A percentile compares a stretch with the other conserved stretches of the same genome.
phyloP scores from a whole-genome alignment of 2,329 filamentous ascomycete species.

The Hirsutella minnesotensis region DNA sequence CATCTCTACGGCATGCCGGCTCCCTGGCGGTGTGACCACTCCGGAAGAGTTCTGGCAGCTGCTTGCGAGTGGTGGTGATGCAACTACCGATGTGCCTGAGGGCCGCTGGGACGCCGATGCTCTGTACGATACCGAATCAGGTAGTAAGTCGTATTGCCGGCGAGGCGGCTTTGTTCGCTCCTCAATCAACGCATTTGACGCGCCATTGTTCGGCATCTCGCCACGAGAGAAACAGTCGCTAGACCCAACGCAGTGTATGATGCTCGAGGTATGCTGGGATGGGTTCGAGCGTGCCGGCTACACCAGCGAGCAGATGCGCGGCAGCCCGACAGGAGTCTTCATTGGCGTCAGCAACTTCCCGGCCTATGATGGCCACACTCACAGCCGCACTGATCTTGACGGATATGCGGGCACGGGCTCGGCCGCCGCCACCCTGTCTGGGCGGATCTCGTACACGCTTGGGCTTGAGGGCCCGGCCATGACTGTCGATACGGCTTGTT shows the following conservation, averaged over 20 bases:
- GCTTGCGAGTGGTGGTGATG: conserved; percentile 20
- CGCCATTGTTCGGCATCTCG: conserved; percentile 33
- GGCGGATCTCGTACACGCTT: conserved; percentile 34
- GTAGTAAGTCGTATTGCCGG: conserved; percentile 7
- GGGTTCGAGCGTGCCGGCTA: conserved; percentile 36
- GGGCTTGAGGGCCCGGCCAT: conserved; percentile 33
- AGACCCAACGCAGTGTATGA: conserved; percentile 35
- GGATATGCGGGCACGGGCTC: conserved; percentile 29
- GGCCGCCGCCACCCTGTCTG: conserved; percentile 26
- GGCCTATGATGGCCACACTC: neutral
- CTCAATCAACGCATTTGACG: conserved; percentile 24
- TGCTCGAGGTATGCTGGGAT: conserved; percentile 37
- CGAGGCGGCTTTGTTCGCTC: conserved; percentile 7
- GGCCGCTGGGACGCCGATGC: conserved; percentile 29
- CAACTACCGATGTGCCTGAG: conserved; percentile 23
- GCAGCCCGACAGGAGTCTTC: conserved; percentile 32
- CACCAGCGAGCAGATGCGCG: conserved; percentile 29
- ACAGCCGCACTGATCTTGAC: conserved; percentile 13
- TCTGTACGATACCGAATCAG: conserved; percentile 20
- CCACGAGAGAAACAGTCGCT: conserved; percentile 32
- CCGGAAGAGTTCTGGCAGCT: conserved; percentile 28
- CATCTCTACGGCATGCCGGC: conserved; percentile 26
- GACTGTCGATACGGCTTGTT: conserved; percentile 8
- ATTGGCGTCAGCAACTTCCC: conserved; percentile 24
- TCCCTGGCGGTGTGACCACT: conserved; percentile 24